Base-by-base conservation (phyloP, 1,284 basidiomycete genomes). In the Meira miltonrushii region DNA sequence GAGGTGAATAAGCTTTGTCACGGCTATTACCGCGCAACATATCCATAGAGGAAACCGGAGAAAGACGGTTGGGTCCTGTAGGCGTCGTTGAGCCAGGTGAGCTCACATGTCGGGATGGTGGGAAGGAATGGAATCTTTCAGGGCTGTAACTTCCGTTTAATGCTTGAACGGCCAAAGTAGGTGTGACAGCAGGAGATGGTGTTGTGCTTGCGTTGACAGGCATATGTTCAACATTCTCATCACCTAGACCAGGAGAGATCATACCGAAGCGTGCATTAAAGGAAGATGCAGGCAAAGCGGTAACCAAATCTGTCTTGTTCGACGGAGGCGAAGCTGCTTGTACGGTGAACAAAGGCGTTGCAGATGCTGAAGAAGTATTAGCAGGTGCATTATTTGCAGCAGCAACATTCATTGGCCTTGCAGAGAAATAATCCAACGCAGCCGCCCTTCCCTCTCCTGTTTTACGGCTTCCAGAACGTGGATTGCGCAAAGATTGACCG, bases 401-500 rank as follows among this genome's bases (percentile, higher is more conserved):
- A 39, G 12, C 28, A 41, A 13, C 17, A 4, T 17, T 38, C 5
- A 67, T 39, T 0, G 71, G 67, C 44, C 62, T 68, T 0, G 69
- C 62, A 7, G 68, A 74, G 53, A 73, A 73, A 66, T 73, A 75
- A 55, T 73, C 71, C 38, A 73, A 63, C 37, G 71, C 71, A 13
- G 72, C 68, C 21, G 69, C 67, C 33, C 72, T 66, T 37, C 66
- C 68, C n/a, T 66, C 53, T 48, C 65, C 65, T 55, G 65, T 64
- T 57, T 62, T 62, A 40, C 64, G 60, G 54, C 70, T 74, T 52
- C 76, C 71, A 39, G 52, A 65, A 54, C 66, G 62, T 2, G 74
- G 73, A 54, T 77, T 77, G 67, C 82, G 81, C 58, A 83, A 75
- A 9, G 81, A 80, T 6, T 79, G 72, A 41, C 80, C 80, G 71